Evolutionary conservation across 2,329 filamentous ascomycete genomes (phyloP).

Genomic region (Apiospora saccharicola): DNA sequence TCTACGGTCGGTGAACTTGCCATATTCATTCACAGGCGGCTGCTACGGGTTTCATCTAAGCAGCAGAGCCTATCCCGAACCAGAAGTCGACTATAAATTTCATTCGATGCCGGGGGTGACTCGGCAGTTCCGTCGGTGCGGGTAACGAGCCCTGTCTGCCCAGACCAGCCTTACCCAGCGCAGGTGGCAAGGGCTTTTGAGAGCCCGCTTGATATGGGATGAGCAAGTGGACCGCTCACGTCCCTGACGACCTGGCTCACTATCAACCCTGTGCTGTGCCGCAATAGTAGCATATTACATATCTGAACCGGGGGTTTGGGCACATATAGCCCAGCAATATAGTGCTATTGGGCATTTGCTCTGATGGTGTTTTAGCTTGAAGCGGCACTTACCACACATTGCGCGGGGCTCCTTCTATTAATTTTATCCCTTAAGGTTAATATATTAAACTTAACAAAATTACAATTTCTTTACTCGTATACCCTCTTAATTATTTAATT

Average conservation of each 20-base stretch:
- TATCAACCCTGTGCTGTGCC: background rate
- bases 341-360: background rate
- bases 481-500: too few species aligned
- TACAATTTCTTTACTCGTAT: too few species aligned
- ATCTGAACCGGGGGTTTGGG: background rate
- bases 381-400: background rate
- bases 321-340: background rate
- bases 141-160: background rate
- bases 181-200: background rate
- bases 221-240: background rate
- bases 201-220: conserved; percentile 1
- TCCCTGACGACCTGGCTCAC: background rate
- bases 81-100: background rate
- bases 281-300: background rate
- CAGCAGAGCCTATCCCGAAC: background rate
- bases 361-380: background rate
- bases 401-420: too few species aligned
- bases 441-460: too few species aligned
- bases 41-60: background rate
- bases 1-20: background rate
- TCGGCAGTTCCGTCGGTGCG: background rate
- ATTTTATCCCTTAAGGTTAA: too few species aligned
- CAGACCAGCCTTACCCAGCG: background rate
- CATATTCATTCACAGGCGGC: background rate
- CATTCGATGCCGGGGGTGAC: background rate